phyloP scores from a whole-genome alignment of 2,329 filamentous ascomycete genomes.

The Chrysoporthe austroafricana region DNA sequence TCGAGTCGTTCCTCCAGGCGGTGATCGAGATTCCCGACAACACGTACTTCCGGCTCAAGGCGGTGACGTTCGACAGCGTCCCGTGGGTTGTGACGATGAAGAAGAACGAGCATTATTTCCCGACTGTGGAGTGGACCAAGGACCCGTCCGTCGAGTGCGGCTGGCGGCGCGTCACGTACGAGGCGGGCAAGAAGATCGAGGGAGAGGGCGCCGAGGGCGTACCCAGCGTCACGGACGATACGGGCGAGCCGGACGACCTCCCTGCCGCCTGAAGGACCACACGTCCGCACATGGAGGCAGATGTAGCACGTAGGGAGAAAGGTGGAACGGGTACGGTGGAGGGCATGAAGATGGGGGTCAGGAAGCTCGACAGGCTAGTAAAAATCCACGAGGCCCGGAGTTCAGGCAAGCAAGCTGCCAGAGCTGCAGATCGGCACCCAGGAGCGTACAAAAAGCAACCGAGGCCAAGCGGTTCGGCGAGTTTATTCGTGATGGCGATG shows the following conservation, averaged over 20 bases:
- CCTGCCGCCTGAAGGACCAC: slow-evolving; percentile 3
- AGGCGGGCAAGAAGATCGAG: slow-evolving; percentile 29
- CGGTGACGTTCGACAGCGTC: slow-evolving; percentile 98
- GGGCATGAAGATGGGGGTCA: too few species aligned
- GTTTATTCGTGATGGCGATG: too few species aligned
- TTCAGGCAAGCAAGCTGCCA: background rate
- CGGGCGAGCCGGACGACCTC: slow-evolving; percentile 26
- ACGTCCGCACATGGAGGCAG: background rate
- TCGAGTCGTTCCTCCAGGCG: slow-evolving; percentile 78
- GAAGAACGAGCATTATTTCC: slow-evolving; percentile 98
- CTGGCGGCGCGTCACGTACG: slow-evolving; percentile 28
- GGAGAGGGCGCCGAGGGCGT: slow-evolving; percentile 28
- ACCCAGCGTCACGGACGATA: slow-evolving; percentile 24
- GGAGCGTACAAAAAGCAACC: background rate
- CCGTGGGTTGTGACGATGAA: slow-evolving; percentile 99
- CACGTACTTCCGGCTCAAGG: slow-evolving; percentile 94
- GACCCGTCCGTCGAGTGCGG: slow-evolving; percentile 35
- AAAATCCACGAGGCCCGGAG: too few species aligned
- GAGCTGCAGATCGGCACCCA: background rate
- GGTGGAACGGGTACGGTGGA: background rate
- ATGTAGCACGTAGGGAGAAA: background rate
- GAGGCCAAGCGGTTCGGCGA: too few species aligned
- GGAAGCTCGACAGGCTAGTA: background rate
- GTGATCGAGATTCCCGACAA: slow-evolving; percentile 92
- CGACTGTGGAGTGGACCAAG: slow-evolving; percentile 69